These are phyloP conservation scores for Mrakia hoshinonis DNA, from an alignment of 768 basidiomycete species.

Conservation along the genomic window DNA sequence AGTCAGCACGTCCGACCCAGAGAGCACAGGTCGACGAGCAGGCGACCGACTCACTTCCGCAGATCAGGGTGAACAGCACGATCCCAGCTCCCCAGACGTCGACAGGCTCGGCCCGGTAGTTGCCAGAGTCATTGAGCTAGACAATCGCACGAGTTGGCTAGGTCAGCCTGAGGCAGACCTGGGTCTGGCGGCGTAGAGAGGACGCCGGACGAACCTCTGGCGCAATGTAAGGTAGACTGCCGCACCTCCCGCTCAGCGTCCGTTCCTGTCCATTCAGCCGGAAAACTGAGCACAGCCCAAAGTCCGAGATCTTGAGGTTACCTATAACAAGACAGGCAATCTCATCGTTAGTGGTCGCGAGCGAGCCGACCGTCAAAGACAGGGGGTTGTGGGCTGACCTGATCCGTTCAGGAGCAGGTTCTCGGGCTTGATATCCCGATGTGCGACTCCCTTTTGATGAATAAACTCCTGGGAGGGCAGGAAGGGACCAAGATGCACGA, in stretches of 20 bases:
- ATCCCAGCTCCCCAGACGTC: slow-evolving; percentile 96
- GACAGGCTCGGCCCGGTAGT: slow-evolving; percentile 83
- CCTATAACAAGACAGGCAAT: background rate
- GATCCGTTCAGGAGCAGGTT: slow-evolving; percentile 77
- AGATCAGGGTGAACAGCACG: slow-evolving; percentile 80
- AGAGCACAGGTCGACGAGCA: background rate
- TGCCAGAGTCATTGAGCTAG: slow-evolving; percentile 57
- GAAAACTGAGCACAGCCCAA: slow-evolving; percentile 85
- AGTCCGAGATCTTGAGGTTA: slow-evolving; percentile 85
- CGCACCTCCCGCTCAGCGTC: slow-evolving; percentile 68
- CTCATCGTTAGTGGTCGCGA: too few relatives aligned
- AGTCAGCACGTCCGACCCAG: background rate
- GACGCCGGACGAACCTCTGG: slow-evolving; percentile 59
- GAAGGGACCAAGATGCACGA: background rate
- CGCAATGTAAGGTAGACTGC: slow-evolving; percentile 87
- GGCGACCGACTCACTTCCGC: slow-evolving; percentile 56
- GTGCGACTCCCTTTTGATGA: slow-evolving; percentile 81
- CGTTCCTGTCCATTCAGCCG: slow-evolving; percentile 77
- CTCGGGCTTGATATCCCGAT: slow-evolving; percentile 94
- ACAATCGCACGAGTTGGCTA: background rate
- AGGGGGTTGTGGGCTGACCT: slow-evolving; percentile 44
- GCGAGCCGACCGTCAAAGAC: background rate
- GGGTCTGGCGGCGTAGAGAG: background rate
- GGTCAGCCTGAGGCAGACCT: too few relatives aligned
- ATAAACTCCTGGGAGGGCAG: slow-evolving; percentile 57